Base-by-base conservation (phyloP, 2,329 filamentous ascomycete species). In the Trichoderma asperellum region DNA sequence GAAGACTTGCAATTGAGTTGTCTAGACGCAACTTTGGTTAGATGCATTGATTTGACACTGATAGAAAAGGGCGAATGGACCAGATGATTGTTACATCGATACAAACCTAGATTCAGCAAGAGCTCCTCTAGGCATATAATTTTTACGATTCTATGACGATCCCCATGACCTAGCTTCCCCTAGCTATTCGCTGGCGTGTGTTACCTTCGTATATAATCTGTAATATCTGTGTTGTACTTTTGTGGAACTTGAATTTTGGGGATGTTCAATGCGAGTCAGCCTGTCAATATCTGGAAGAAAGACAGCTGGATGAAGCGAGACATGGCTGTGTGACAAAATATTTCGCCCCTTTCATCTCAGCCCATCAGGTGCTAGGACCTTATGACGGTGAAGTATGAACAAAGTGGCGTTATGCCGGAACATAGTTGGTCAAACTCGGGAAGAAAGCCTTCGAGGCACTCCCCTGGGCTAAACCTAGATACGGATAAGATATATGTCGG, bases 41-140 rank as follows among this genome's bases (percentile, higher is more conserved):
- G 32, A 32, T 49, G 2, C n/a, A 27, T 24, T 55, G 34, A 18
- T 43, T 43, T 56, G 11, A 16, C 29, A 59, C 21, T 52, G 40
- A 37, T 37, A 59, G 64, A 66, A 29, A 18, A 59, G 40, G 53
- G n/a, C 11, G 12, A 29, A 14, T 14, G n/a, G 40, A 24, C 21
- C 37, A 52, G 43, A 67, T 10, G 32, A 21, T 29, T 10, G 32
- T 21, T 29, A 6, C 12, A n/a, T 37, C 27, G 35, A 21, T 52
- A 27, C 49, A 11, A 58, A 47, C 5, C 24, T 59, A n/a, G n/a
- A 40, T 67, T 32, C 55, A 27, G 32, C 40, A 35, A 11, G 21
- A 24, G 49, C 16, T 24, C 40, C 21, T 59, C 29, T 59, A 59
- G 64, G 55, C 29, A 59, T 24, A 43, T 55, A 55, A 67, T 59